Evolutionary conservation across 768 basidiomycete genomes (phyloP), one percentile per base, ranked within the genome.

Genomic region (Termitomyces sp.): DNA sequence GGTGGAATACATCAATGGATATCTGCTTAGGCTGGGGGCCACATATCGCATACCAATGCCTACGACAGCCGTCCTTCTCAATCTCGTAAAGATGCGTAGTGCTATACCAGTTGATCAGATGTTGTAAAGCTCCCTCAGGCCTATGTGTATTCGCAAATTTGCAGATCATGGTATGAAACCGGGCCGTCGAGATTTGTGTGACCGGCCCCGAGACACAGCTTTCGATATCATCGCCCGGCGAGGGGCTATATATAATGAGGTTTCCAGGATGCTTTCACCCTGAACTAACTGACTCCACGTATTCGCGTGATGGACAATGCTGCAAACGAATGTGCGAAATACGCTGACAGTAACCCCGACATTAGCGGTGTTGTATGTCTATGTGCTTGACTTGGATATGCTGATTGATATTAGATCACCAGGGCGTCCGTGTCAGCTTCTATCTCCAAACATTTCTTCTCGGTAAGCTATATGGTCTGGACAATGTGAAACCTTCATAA

Each of bases 1-100:
- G 75, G 82, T 98, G 29, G 83, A 89, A 17, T 91, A 77, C 67
- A 78, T 97, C 67, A 94, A 92, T 62, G 95, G 96, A 5, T 92
- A 94, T 71, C 72, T 98, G 53, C 69, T 86, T 34, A 73, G 76
- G 8, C 74, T 94, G 8, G 96, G 89, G 31, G 66, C 73, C 51
- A 72, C 77, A 43, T 82, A 88, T 65, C 74, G 77, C 6, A 76
- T 94, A 36, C 71, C 74, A 17, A 89, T 87, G 69, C 85, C 86
- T 5, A 77, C 81, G 31, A 90, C 79, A 59, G 70, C 78, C 2
- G 74, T 78, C n/a, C 75, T 92, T 51, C 69, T 80, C 42, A 76
- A 85, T 56, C 75, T 92, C 64, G 74, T 91, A 62, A 82, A 82
- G 66, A 76, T 89, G 79, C 83, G 87, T 56, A 71, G 72, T 45